A percentile compares a stretch with the other conserved stretches of the same genome.
Conservation (phyloP, 2,329 filamentous ascomycete genomes). For the Clonostachys rhizophaga region DNA sequence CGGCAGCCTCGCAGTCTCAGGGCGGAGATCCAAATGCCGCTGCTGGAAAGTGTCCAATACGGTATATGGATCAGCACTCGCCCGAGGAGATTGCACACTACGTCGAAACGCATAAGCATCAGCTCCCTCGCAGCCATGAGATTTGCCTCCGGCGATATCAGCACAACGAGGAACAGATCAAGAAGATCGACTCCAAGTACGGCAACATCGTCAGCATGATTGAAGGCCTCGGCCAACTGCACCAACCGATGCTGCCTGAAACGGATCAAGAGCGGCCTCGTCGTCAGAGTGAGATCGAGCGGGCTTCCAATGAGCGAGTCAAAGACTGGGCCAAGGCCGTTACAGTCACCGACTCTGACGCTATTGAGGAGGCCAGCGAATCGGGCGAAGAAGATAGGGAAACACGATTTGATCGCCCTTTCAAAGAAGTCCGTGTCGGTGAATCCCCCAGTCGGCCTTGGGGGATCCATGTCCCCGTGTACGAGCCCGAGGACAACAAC, state of each 20-base stretch:
- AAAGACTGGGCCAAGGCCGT: conserved; percentile 83
- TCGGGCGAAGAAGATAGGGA: conserved; percentile 42
- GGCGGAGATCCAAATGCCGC: conserved; percentile 42
- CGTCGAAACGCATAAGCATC: conserved; percentile 92
- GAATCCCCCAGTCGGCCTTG: conserved; percentile 91
- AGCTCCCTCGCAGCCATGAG: conserved; percentile 89
- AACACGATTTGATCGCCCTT: conserved; percentile 74
- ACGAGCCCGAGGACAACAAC: conserved; percentile 22
- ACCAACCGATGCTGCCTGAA: conserved; percentile 78
- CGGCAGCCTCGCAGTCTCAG: conserved; percentile 40
- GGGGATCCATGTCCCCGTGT: conserved; percentile 78
- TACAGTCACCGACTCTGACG: conserved; percentile 41
- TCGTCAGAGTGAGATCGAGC: conserved; percentile 37
- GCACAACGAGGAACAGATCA: conserved; percentile 78
- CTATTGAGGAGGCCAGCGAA: conserved; percentile 18
- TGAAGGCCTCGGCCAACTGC: conserved; percentile 79
- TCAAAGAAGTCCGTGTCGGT: conserved; percentile 88
- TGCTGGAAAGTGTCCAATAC: conserved; percentile 77
- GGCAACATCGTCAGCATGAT: conserved; percentile 93
- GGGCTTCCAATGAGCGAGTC: conserved; percentile 64
- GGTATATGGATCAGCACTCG: conserved; percentile 86
- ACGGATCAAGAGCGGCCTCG: conserved; percentile 41
- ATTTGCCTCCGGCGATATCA: conserved; percentile 89
- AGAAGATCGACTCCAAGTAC: conserved; percentile 90
- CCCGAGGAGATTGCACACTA: conserved; percentile 91